Evolutionary conservation across 2,329 filamentous ascomycete species (phyloP), one percentile per base, ranked within the genome.

Genomic region (Colletotrichum sojae): DNA sequence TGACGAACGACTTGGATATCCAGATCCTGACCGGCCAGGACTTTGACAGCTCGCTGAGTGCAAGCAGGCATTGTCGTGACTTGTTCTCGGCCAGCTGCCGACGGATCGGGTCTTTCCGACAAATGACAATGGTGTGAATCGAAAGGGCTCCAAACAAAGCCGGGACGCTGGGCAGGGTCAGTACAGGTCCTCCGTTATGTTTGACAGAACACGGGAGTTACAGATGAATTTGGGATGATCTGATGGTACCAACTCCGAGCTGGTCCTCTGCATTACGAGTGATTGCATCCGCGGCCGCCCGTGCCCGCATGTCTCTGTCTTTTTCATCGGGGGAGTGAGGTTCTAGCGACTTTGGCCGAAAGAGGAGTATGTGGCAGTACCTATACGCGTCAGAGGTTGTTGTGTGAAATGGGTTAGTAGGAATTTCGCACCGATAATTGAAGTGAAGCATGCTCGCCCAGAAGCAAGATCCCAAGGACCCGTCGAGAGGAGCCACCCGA

Each of bases 231-330:
- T 64, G 62, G 22, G 53, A 45, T 15, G 36, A 52, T 59, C 15
- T 9, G 13, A 64, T 64, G 15, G 39, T 53, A 1, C 63, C 36
- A 0, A 59, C 48, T 12, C 52, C 43, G 6, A 67, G 59, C 39
- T 52, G 52, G 16, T 67, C 65, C 51, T 67, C 65, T 27, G 65
- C 65, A 46, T 63, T 67, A 6, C 65, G 65, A 13, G 59, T 67
- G 31, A 67, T 67, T 2, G 53, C 58, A n/a, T 67, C 65, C 2
- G 65, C 65, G 2, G 59, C 65, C 6, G 51, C 27, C 1, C 58
- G 52, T 16, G 58, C 65, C 4, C 31, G 65, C 8, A 5, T 22
- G 46, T 67, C 65, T 13, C 65, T 27, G 12, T 63, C 59, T 13
- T 20, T 18, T 13, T 64, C 53, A n/a, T 51, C 61, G 1, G 43